Conservation (phyloP, 495 filamentous ascomycete genomes). For the Daldinia caldariorum region DNA sequence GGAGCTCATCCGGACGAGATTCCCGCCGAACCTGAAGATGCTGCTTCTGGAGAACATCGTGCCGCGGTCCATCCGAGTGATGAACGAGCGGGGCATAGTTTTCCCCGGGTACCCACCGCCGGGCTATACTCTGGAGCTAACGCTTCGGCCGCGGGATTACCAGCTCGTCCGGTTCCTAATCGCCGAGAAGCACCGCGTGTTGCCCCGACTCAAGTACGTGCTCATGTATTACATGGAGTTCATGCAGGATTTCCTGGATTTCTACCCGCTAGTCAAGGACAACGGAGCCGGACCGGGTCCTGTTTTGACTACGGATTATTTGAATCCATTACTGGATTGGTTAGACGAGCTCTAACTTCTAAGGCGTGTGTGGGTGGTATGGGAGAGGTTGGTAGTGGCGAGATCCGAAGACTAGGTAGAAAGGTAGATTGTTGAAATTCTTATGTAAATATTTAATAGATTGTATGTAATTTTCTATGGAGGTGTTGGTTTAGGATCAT, state of each 20-base stretch:
- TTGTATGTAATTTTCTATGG: neutral
- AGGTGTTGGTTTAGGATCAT: neutral
- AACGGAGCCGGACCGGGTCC: constrained; percentile 23
- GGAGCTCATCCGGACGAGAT: constrained; percentile 28
- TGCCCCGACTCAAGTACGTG: constrained; percentile 38
- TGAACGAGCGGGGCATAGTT: constrained; percentile 35
- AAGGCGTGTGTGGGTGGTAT: neutral
- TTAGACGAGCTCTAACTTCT: constrained; percentile 33
- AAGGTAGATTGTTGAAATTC: neutral
- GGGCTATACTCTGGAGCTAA: constrained; percentile 31
- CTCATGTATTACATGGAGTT: constrained; percentile 35
- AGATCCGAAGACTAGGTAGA: neutral
- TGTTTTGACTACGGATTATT: constrained; percentile 23
- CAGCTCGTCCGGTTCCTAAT: constrained; percentile 37
- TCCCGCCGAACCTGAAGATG: constrained; percentile 43
- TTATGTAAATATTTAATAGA: neutral
- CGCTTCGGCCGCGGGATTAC: constrained; percentile 37
- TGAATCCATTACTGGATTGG: constrained; percentile 38
- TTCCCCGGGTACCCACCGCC: constrained; percentile 38
- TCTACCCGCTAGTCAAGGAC: constrained; percentile 23
- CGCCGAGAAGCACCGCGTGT: constrained; percentile 30
- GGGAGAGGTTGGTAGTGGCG: neutral
- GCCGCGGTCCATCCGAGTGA: constrained; percentile 36
- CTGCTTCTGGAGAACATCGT: constrained; percentile 40
- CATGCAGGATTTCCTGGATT: constrained; percentile 12